A percentile compares a stretch with the other conserved stretches of the same genome.
These are phyloP conservation scores for Coemansia sp. DNA, from an alignment of 192 early-diverging fungal species.

Conservation along the genomic window DNA sequence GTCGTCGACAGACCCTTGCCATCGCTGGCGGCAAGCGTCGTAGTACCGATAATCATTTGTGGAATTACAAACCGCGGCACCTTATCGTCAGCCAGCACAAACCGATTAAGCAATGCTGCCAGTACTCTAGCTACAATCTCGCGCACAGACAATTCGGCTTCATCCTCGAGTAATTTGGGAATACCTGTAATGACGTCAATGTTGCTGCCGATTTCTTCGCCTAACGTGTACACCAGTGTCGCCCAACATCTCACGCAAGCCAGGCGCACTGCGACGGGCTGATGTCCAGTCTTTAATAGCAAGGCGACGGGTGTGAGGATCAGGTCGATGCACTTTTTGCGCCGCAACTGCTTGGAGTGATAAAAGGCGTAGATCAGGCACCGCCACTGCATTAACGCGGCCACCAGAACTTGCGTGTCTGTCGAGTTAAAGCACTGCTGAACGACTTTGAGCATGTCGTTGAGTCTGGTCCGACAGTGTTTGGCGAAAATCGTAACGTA, in stretches of 20 bases:
- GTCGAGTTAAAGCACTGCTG: conserved; percentile 44
- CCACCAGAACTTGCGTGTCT: conserved; percentile 21
- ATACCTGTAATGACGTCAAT: conserved; percentile 19
- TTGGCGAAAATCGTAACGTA: conserved; percentile 33
- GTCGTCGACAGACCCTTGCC: conserved; percentile 39
- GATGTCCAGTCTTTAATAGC: conserved; percentile 7
- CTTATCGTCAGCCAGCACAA: conserved; percentile 18
- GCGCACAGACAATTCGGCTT: conserved; percentile 15
- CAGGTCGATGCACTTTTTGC: conserved; percentile 26
- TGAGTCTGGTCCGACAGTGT: conserved; percentile 22
- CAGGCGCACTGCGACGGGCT: conserved; percentile 13
- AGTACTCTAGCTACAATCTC: conserved; percentile 28
- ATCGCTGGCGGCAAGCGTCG: conserved; percentile 41
- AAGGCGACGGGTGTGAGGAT: conserved; percentile 30
- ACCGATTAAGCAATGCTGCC: conserved; percentile 25
- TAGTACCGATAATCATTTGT: conserved; percentile 48
- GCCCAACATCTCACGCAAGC: conserved; percentile 48
- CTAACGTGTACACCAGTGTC: conserved; percentile 46
- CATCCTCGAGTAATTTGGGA: not conserved
- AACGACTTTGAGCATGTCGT: conserved; percentile 25
- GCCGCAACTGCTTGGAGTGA: conserved; percentile 23
- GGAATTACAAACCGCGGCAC: conserved; percentile 38
- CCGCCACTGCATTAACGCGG: conserved; percentile 49
- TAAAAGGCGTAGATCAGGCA: conserved; percentile 51
- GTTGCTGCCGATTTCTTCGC: conserved; percentile 31